Base-by-base conservation (phyloP, 441 rosid genomes). In the Erodium chrysanthum region DNA sequence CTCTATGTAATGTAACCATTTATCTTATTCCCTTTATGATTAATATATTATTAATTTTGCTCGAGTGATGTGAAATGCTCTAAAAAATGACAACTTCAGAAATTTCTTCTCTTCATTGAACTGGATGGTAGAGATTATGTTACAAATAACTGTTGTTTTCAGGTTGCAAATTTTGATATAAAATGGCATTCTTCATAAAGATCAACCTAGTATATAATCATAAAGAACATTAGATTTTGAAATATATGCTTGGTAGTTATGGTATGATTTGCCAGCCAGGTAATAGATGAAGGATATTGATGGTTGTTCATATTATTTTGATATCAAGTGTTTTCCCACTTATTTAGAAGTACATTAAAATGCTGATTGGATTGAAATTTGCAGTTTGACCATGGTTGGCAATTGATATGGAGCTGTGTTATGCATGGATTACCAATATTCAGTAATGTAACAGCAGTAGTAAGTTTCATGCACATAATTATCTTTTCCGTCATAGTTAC, bases 321-420 rank as follows among this genome's bases (percentile, higher is more conserved):
- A 12, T 44, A 44, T 40, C 20, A 23, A 63, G 63, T 44, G 40
- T 75, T 18, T 75, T 77, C 44, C 11, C 59, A 52, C 69, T 71
- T 68, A 56, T 59, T 79, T 66, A 68, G 69, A 74, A 46, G 40
- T 31, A 46, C 54, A 15, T 63, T 77, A 66, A 68, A 67, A 31
- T 79, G 33, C 31, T 69, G 20, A 40, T 65, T 78, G 71, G 77
- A 56, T 50, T 69, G 66, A 46, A 37, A 44, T 58, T 64, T 85
- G 82, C 91, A 91, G 99, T 73, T 83, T 68, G 78, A 79, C 68
- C 72, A 71, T 67, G 87, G 92, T 73, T 91, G 97, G 99, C 90
- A 85, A 61, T 77, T 78, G 72, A 79, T 91, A 75, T 94, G 98
- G 98, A 83, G 77, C 75, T 79, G 80, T 75, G 73, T 88, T 70